Evolutionary conservation across 495 filamentous ascomycete genomes (phyloP), one percentile per base, ranked within the genome.

Genomic region (Hyaloscypha hepaticicola): DNA sequence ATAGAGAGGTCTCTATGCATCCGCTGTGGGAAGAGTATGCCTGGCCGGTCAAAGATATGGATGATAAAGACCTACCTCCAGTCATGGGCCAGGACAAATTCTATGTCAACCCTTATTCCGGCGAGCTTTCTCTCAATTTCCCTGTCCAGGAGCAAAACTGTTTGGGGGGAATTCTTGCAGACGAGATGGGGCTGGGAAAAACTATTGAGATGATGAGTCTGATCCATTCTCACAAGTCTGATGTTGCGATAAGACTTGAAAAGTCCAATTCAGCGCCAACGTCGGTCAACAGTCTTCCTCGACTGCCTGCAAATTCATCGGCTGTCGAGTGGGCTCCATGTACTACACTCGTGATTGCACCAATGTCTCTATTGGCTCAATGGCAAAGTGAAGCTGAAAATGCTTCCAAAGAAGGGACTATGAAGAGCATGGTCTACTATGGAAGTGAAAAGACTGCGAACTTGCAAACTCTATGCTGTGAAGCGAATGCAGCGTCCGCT

Each of bases 141-240:
- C 95, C 95, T 14, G 83, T 84, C 1, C 95, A 99, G 73, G 90
- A 98, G 65, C 95, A 98, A 66, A 90, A 94, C 73, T 99, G 96
- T 70, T 82, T 96, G 3, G 95, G 95, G 22, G 95, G 95, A 4
- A 90, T 99, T 55, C 79, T 99, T 56, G 95, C 95, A 29, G 95
- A 99, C 73, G 93, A 92, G 78, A 93, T 89, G 89, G 82, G 78
- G n/a, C 78, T 97, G 16, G 94, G 95, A 12, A 97, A 99, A 75
- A 97, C 93, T 0, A 97, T 99, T 60, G 93, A 99, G 73, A 98
- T 97, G 94, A 82, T 99, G 25, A 92, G 90, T 76, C 78, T 99
- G 45, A 85, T 99, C 38, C 95, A 99, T 74, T 85, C 91, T 0
- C 88, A 97, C 75, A 85, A 82, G 67, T 90, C 90, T 38, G 78